phyloP scores from a whole-genome alignment of 2,329 filamentous ascomycete species.

The Aspergillus jensenii region DNA sequence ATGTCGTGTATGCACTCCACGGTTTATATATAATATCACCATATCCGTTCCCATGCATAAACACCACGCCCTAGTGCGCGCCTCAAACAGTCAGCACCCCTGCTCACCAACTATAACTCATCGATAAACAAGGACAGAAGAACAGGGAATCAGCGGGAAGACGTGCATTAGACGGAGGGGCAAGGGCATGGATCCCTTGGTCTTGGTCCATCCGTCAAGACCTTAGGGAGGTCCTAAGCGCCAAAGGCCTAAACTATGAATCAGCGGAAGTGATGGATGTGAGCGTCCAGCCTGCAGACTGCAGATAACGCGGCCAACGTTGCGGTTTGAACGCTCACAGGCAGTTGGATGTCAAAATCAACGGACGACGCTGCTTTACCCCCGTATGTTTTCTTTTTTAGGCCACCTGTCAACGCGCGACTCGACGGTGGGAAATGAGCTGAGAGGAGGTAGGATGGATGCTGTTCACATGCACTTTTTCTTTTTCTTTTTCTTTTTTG shows the following conservation, averaged over 20 bases:
- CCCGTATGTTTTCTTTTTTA: constrained; percentile 4
- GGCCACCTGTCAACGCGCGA: constrained; percentile 14
- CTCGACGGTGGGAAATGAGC: constrained; percentile 2
- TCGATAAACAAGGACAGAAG: constrained; percentile 7
- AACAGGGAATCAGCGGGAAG: constrained; percentile 26
- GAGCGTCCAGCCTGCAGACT: background rate
- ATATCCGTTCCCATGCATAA: background rate
- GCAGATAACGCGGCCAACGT: background rate
- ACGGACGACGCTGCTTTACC: background rate
- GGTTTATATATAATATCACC: background rate
- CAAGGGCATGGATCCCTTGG: constrained; percentile 11
- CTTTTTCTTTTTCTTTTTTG: too few species aligned
- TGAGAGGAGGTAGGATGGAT: background rate
- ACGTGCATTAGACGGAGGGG: constrained; percentile 14
- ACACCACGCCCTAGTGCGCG: background rate
- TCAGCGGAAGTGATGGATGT: too few species aligned
- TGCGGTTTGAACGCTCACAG: background rate
- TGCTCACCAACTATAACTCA: background rate
- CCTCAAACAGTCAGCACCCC: background rate
- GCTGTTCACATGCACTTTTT: background rate
- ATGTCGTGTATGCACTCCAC: too few species aligned
- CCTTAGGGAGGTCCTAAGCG: background rate
- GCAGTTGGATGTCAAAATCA: background rate
- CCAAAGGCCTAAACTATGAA: background rate
- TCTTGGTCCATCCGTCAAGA: constrained; percentile 10